Percentiles rank a stretch among this genome's conserved stretches.
phyloP scores from a whole-genome alignment of 2,329 filamentous ascomycete species.

The Fusarium tjaetaba region DNA sequence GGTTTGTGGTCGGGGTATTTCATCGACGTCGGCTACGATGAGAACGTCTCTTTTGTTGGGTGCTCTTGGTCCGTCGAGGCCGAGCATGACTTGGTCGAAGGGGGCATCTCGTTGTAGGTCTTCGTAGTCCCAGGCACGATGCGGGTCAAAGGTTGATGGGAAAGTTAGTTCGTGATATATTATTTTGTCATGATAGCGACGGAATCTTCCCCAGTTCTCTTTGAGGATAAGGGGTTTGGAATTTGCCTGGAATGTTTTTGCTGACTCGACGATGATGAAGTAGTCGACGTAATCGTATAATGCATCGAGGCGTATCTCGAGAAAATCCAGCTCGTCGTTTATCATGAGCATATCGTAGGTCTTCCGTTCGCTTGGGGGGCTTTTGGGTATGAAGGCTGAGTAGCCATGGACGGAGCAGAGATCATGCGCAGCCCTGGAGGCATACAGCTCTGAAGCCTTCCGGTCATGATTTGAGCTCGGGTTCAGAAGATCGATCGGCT shows the following conservation, averaged over 20 bases:
- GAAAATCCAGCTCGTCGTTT: constrained; percentile 71
- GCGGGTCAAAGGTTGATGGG: constrained; percentile 52
- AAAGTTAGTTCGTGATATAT: constrained; percentile 65
- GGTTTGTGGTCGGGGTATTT: constrained; percentile 64
- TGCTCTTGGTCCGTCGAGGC: constrained; percentile 52
- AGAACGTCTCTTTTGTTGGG: constrained; percentile 63
- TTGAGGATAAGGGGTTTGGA: constrained; percentile 64
- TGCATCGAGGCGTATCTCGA: constrained; percentile 70
- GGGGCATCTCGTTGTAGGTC: constrained; percentile 65
- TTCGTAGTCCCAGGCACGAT: constrained; percentile 59
- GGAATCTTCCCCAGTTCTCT: constrained; percentile 62
- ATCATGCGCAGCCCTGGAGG: constrained; percentile 38
- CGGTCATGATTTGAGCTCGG: constrained; percentile 18
- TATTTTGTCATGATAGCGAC: constrained; percentile 66
- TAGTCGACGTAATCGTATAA: constrained; percentile 69
- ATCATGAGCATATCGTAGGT: constrained; percentile 67
- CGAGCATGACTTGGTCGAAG: constrained; percentile 64
- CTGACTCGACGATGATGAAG: constrained; percentile 70
- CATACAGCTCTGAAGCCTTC: constrained; percentile 39
- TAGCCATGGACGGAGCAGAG: constrained; percentile 47
- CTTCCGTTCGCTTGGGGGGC: constrained; percentile 39
- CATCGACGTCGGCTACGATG: constrained; percentile 68
- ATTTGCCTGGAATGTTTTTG: constrained; percentile 65
- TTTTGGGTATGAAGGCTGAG: constrained; percentile 38
- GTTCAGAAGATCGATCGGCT: constrained; percentile 5